A percentile compares a stretch with the other conserved stretches of the same genome.
Conservation (phyloP, 306 rosid genomes). For the Vigna reflexopilosa region DNA sequence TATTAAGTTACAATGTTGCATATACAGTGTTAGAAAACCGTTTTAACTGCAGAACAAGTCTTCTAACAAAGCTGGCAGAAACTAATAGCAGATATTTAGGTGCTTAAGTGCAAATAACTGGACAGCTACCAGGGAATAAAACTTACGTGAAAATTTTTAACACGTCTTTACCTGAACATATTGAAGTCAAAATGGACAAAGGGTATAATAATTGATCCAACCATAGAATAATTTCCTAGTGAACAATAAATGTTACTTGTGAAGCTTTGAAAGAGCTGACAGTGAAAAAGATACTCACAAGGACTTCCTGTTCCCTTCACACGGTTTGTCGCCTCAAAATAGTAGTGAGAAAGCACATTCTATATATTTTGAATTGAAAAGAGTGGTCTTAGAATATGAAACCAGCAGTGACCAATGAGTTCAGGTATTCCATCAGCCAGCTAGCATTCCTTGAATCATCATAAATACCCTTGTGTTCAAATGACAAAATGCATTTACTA, state of each 20-base stretch:
- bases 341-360: slow-evolving; percentile 1
- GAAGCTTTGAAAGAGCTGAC: not conserved
- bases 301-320: slow-evolving; percentile 3
- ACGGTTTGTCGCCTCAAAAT: not conserved
- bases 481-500: not conserved
- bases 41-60: too few relatives aligned
- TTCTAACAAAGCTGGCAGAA: too few relatives aligned
- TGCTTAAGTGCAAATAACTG: too few relatives aligned
- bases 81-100: too few relatives aligned
- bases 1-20: too few relatives aligned
- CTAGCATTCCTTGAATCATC: slow-evolving; percentile 3
- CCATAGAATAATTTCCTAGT: not conserved
- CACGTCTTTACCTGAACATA: not conserved
- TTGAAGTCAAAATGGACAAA: not conserved
- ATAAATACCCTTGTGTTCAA: not conserved
- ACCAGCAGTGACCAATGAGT: slow-evolving; percentile 4
- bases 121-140: not conserved
- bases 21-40: too few relatives aligned
- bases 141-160: not conserved
- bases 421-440: slow-evolving; percentile 4
- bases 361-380: not conserved
- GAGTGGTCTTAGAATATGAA: not conserved
- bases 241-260: not conserved
- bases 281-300: not conserved
- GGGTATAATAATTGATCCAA: not conserved